phyloP scores from a whole-genome alignment of 2,329 filamentous ascomycete species.

The Aspergillus alliaceus region DNA sequence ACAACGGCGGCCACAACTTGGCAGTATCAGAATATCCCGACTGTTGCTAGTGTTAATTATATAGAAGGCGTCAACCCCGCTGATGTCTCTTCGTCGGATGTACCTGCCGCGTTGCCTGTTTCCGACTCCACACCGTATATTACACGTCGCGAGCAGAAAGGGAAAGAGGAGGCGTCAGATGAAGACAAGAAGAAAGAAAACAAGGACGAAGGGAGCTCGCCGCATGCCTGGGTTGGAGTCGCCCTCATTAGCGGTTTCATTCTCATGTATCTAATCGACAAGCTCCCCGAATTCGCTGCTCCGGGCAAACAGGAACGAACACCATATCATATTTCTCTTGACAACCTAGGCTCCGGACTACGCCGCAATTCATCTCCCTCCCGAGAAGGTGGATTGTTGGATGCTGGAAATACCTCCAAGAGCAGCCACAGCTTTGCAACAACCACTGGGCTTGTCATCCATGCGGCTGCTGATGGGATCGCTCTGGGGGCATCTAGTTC shows the following conservation, averaged over 20 bases:
- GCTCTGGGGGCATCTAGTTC: conserved; percentile 89
- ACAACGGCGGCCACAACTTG: conserved; percentile 28
- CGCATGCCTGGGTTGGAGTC: conserved; percentile 79
- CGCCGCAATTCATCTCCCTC: conserved; percentile 44
- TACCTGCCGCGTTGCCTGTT: neutral
- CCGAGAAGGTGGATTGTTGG: conserved; percentile 39
- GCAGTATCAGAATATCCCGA: conserved; percentile 25
- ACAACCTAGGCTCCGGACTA: conserved; percentile 67
- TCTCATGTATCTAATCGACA: conserved; percentile 95
- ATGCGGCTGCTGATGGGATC: conserved; percentile 92
- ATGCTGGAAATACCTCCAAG: conserved; percentile 28
- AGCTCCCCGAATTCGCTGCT: conserved; percentile 72
- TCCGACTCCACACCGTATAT: conserved; percentile 22
- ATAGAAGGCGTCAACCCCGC: neutral
- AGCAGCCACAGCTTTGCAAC: conserved; percentile 67
- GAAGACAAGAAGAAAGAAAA: conserved; percentile 37
- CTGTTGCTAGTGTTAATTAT: conserved; percentile 11
- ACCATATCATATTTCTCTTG: conserved; percentile 83
- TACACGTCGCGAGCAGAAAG: conserved; percentile 24
- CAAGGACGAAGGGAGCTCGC: conserved; percentile 48
- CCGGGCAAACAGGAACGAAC: conserved; percentile 64
- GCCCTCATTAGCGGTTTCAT: conserved; percentile 86
- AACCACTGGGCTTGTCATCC: conserved; percentile 92
- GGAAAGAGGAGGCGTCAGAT: conserved; percentile 31
- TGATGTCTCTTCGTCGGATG: conserved; percentile 1